These are phyloP conservation scores for Pholiota microspora DNA, from an alignment of 768 basidiomycete species.

Conservation along the genomic window DNA sequence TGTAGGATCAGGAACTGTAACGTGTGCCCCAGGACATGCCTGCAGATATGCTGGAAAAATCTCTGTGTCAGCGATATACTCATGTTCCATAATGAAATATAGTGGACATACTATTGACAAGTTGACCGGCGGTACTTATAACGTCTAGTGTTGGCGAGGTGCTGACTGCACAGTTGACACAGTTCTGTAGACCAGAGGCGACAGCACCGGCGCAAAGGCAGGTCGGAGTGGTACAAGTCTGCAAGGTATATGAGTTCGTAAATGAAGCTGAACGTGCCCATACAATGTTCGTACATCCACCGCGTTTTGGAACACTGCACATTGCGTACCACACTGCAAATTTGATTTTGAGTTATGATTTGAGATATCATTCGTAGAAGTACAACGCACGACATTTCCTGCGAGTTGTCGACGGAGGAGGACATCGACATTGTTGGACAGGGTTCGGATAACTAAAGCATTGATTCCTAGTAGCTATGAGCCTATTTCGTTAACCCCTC, in stretches of 20 bases:
- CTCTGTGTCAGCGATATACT: neutral
- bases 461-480: too few species aligned
- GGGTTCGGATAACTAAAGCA: too few species aligned
- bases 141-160: neutral
- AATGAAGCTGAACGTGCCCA: neutral
- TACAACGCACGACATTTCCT: neutral
- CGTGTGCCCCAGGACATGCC: neutral
- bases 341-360: neutral
- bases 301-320: neutral
- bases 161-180: conserved; percentile 1
- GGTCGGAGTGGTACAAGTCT: neutral
- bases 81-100: neutral
- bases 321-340: neutral
- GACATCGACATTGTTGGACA: too few species aligned
- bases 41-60: neutral
- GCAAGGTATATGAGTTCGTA: neutral
- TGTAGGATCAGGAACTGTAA: neutral
- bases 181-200: neutral
- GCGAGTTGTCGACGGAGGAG: too few species aligned
- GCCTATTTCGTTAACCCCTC: too few species aligned
- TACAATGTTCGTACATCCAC: neutral
- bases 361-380: neutral
- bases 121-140: neutral
- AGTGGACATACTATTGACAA: neutral
- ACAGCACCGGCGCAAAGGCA: conserved; percentile 1